Evolutionary conservation across 768 basidiomycete genomes (phyloP), one percentile per base, ranked within the genome.

Genomic region (Suillus ampliporus): DNA sequence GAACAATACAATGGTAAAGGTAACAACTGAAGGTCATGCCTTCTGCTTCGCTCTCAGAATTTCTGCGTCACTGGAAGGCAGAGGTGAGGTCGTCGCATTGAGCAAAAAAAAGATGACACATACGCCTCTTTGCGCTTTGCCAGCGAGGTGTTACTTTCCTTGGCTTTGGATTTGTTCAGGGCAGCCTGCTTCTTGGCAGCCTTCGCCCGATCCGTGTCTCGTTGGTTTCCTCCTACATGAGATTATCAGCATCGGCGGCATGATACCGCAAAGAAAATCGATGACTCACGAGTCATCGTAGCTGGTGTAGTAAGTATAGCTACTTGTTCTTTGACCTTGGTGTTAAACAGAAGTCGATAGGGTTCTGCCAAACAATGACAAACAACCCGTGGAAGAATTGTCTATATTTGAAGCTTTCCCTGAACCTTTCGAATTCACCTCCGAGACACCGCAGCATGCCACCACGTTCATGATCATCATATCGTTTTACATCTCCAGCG

Each of bases 71-170:
- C 92, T 94, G 71, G 21, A 64, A 41, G 72, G 64, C 66, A 68
- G 70, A 60, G 68, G 62, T 72, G 68, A 73, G 67, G 63, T 57
- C 68, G 61, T 15, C 48, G 17, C 17, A 6, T 23, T 37, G 41
- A 66, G 62, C 66, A 65, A 60, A 57, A 26, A 41, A 51, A 61
- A 65, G 62, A 57, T 61, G 53, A 63, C 70, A 85, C 90, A 77
- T 79, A 92, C 91, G 79, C 80, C 79, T 92, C 91, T 77, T 88
- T 89, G 69, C 91, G 85, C 76, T 90, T 88, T 56, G 85, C 83
- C 41, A 93, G 80, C 52, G 53, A 78, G 1, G 80, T 64, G 13
- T 83, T 86, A 68, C 89, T 90, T 75, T 92, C 90, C 77, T 92
- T 92, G 43, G 86, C 74, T 76, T 90, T 90, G 21, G 74, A 69